phyloP scores from a whole-genome alignment of 495 filamentous ascomycete species.

The Penicillium herquei region DNA sequence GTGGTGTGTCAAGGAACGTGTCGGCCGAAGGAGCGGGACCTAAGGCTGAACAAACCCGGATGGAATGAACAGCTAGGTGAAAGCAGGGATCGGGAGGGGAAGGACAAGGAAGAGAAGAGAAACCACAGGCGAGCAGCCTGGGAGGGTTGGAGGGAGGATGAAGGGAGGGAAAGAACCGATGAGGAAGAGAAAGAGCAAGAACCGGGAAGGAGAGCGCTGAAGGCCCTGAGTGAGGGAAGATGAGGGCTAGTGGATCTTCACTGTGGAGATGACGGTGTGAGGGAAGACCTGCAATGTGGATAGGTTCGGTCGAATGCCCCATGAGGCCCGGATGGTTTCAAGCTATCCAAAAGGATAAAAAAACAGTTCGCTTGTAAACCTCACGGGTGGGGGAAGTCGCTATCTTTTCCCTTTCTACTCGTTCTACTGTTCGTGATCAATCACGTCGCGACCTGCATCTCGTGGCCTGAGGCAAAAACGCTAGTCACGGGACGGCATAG shows the following conservation, averaged over 20 bases:
- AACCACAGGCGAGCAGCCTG: constrained; percentile 26
- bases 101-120: constrained; percentile 2
- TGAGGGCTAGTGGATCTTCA: constrained; percentile 35
- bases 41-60: constrained; percentile 6
- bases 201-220: constrained; percentile 18
- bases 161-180: constrained; percentile 13
- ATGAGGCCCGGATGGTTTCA: background rate
- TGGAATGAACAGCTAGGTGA: constrained; percentile 1
- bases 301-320: background rate
- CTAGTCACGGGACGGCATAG: constrained; percentile 11
- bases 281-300: constrained; percentile 5
- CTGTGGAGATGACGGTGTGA: constrained; percentile 33
- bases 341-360: background rate
- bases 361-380: background rate
- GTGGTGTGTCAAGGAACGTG: constrained; percentile 12
- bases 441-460: constrained; percentile 19
- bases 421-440: constrained; percentile 12
- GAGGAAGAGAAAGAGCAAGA: constrained; percentile 17
- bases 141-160: constrained; percentile 17
- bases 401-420: constrained; percentile 1
- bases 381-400: background rate
- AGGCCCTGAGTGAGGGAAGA: constrained; percentile 27
- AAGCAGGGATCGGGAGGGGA: constrained; percentile 3
- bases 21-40: constrained; percentile 11
- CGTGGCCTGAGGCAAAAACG: constrained; percentile 19